These are phyloP conservation scores for Carex arenaria DNA, from an alignment of 202 grass and related monocot species.

Conservation along the genomic window DNA sequence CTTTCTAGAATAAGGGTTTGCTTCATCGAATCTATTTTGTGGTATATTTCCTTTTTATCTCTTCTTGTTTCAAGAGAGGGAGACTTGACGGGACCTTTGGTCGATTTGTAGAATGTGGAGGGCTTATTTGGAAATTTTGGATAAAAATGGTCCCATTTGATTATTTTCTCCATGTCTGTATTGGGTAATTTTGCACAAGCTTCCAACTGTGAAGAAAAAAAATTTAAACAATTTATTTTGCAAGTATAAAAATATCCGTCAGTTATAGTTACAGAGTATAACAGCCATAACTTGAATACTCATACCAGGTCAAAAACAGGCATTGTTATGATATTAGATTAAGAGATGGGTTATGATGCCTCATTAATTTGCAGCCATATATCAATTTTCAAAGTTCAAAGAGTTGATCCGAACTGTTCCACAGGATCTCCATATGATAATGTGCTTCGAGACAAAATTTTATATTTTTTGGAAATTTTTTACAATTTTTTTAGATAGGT, in stretches of 20 bases:
- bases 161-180: conserved; percentile 56
- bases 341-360: no score
- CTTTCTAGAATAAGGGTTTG: conserved; percentile 35
- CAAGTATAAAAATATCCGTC: neutral
- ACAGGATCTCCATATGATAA: no score
- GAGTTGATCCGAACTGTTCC: no score
- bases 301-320: no score
- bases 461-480: no score
- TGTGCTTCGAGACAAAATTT: no score
- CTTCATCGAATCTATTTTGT: conserved; percentile 16
- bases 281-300: no score
- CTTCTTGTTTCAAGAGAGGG: conserved; percentile 10
- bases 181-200: conserved; percentile 26
- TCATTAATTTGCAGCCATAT: no score
- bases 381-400: no score
- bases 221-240: neutral
- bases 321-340: no score
- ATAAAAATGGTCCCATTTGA: conserved; percentile 55
- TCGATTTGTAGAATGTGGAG: neutral
- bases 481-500: no score
- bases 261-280: neutral
- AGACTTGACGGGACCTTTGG: neutral
- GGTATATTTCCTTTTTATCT: conserved; percentile 19
- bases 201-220: conserved; percentile 35
- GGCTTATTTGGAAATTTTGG: neutral